A percentile compares a stretch with the other conserved stretches of the same genome.
phyloP scores from a whole-genome alignment of 1,284 basidiomycete genomes.

The Erythrobasidium hasegawianum region DNA sequence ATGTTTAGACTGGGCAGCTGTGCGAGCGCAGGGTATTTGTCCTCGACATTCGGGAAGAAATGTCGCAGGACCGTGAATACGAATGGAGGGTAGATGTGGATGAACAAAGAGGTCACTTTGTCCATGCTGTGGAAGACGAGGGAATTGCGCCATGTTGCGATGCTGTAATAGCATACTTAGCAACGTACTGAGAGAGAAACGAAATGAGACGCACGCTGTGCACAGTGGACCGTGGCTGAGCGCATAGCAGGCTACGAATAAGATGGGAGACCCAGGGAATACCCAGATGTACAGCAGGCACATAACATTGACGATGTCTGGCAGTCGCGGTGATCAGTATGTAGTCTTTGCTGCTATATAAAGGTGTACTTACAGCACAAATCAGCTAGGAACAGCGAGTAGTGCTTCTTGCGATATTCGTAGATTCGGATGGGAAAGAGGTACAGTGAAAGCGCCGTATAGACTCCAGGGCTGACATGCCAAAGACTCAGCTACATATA shows the following conservation, averaged over 20 bases:
- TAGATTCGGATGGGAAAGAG: conserved; percentile 44
- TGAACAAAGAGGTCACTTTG: conserved; percentile 47
- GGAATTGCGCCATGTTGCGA: conserved; percentile 48
- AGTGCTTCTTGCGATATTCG: conserved; percentile 44
- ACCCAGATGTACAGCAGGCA: conserved; percentile 46
- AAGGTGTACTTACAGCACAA: conserved; percentile 33
- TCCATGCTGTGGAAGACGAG: conserved; percentile 48
- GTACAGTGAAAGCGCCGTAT: conserved; percentile 43
- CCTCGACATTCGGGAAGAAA: conserved; percentile 40
- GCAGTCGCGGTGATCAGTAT: background rate
- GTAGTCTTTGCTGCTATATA: background rate
- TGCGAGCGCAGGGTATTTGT: conserved; percentile 42
- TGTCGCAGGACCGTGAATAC: conserved; percentile 41
- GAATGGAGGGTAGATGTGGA: conserved; percentile 44
- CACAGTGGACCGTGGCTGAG: conserved; percentile 45
- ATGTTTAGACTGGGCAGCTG: conserved; percentile 28
- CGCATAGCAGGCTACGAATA: conserved; percentile 46
- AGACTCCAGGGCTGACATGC: conserved; percentile 43
- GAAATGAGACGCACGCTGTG: background rate
- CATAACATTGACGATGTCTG: conserved; percentile 45
- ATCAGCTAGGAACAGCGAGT: conserved; percentile 47
- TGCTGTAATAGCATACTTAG: conserved; percentile 7
- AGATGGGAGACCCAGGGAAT: conserved; percentile 41
- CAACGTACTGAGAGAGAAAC: background rate
- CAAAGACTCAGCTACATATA: background rate